Conservation (phyloP, 2,329 filamentous ascomycete genomes). For the Zasmidium angulare region DNA sequence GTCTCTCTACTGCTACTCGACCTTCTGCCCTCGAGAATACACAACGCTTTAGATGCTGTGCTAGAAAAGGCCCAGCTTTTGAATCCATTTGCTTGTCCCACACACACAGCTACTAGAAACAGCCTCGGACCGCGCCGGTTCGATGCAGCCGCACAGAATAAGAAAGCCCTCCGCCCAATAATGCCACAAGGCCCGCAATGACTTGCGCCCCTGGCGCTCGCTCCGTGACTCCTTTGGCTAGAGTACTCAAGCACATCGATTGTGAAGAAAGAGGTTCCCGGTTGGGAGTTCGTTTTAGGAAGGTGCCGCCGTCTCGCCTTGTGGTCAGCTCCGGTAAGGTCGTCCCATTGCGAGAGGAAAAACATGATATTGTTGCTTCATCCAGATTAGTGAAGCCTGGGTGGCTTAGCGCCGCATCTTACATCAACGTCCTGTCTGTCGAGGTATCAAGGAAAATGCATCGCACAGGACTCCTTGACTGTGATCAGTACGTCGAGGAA, state of each 20-base stretch:
- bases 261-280: constrained; percentile 19
- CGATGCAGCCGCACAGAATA: constrained; percentile 20
- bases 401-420: constrained; percentile 10
- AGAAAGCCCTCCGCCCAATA: constrained; percentile 15
- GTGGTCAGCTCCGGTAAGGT: constrained; percentile 8
- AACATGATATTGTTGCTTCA: constrained; percentile 12
- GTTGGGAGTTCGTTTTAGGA: constrained; percentile 11
- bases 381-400: constrained; percentile 12
- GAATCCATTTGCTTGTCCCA: constrained; percentile 16
- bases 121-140: constrained; percentile 9
- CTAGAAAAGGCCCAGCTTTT: constrained; percentile 21
- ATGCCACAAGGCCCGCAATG: constrained; percentile 12
- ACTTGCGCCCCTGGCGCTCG: constrained; percentile 11
- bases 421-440: constrained; percentile 15
- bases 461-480: neutral
- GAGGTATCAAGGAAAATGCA: constrained; percentile 2
- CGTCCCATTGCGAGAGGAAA: constrained; percentile 7
- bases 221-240: constrained; percentile 10
- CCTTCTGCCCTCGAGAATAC: constrained; percentile 11
- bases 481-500: neutral
- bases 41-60: constrained; percentile 18
- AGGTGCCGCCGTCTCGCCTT: constrained; percentile 7
- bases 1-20: constrained; percentile 6
- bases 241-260: constrained; percentile 23
- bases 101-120: constrained; percentile 22